phyloP scores from a whole-genome alignment of 176 grass and related monocot species.

The Microstegium vimineum region DNA sequence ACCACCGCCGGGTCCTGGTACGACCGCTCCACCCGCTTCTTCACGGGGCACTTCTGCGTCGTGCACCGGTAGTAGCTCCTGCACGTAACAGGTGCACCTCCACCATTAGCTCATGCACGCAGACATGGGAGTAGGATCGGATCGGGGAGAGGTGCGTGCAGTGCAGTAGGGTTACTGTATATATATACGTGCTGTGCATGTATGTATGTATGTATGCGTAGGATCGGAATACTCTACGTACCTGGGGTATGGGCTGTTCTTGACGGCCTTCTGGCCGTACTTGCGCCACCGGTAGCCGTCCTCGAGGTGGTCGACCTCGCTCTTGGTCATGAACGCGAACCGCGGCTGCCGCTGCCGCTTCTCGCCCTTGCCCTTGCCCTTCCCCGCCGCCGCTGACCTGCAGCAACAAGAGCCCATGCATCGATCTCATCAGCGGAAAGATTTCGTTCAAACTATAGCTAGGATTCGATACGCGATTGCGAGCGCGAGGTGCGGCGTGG shows the following conservation, averaged over 20 bases:
- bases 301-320: slow-evolving; percentile 97
- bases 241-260: slow-evolving; percentile 74
- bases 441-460: slow-evolving; percentile 48
- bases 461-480: not conserved
- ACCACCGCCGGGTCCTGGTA: slow-evolving; percentile 71
- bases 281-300: slow-evolving; percentile 98
- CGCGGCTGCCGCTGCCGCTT: too few species aligned
- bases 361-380: slow-evolving; percentile 32
- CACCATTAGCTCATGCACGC: not conserved
- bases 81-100: not conserved
- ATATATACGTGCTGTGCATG: not conserved
- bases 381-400: not conserved
- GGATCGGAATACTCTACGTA: not conserved
- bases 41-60: slow-evolving; percentile 86
- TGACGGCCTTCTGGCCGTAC: slow-evolving; percentile 98
- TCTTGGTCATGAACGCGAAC: slow-evolving; percentile 55
- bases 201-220: not conserved
- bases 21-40: slow-evolving; percentile 97
- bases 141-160: not conserved
- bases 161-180: not conserved
- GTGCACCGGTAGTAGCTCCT: slow-evolving; percentile 99
- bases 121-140: not conserved
- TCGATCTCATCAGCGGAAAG: not conserved
- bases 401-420: not conserved
- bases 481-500: not conserved